Evolutionary conservation across 805 yeast species (phyloP).

Genomic region (Saturnispora halmiae): DNA sequence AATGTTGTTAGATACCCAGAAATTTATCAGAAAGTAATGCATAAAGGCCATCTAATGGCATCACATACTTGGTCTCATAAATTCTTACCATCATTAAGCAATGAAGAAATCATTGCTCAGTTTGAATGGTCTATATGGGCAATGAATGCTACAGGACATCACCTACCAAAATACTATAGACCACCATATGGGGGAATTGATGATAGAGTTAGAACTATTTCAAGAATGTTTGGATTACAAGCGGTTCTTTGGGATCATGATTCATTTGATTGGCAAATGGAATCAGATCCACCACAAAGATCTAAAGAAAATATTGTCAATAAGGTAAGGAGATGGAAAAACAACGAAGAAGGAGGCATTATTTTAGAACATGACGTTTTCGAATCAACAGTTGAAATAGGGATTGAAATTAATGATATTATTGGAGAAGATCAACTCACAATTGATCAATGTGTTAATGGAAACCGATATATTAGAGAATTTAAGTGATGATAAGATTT

Average conservation of each 20-base stretch:
- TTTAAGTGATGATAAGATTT: constrained; percentile 12
- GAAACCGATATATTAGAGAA: constrained; percentile 47
- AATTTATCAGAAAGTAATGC: constrained; percentile 46
- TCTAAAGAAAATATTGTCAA: constrained; percentile 43
- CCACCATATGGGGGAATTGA: constrained; percentile 97
- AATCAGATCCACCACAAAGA: constrained; percentile 35
- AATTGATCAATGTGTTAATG: constrained; percentile 69
- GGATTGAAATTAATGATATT: constrained; percentile 45
- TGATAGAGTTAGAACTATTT: constrained; percentile 70
- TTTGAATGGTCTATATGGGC: constrained; percentile 97
- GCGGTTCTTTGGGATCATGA: constrained; percentile 83
- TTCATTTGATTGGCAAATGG: constrained; percentile 82
- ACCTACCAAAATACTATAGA: constrained; percentile 85
- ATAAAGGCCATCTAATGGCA: constrained; percentile 69
- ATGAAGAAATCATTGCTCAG: constrained; percentile 81
- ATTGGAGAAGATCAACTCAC: constrained; percentile 58
- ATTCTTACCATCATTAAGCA: constrained; percentile 65
- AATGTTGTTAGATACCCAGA: constrained; percentile 74
- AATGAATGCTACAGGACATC: constrained; percentile 86
- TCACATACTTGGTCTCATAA: constrained; percentile 92
- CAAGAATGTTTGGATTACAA: constrained; percentile 78
- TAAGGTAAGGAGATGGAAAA: constrained; percentile 49
- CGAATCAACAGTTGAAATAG: constrained; percentile 58
- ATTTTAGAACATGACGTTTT: constrained; percentile 84
- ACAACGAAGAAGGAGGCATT: constrained; percentile 42